Evolutionary conservation across 345 rosid species (phyloP).

Genomic region (Bruguiera sexangula): DNA sequence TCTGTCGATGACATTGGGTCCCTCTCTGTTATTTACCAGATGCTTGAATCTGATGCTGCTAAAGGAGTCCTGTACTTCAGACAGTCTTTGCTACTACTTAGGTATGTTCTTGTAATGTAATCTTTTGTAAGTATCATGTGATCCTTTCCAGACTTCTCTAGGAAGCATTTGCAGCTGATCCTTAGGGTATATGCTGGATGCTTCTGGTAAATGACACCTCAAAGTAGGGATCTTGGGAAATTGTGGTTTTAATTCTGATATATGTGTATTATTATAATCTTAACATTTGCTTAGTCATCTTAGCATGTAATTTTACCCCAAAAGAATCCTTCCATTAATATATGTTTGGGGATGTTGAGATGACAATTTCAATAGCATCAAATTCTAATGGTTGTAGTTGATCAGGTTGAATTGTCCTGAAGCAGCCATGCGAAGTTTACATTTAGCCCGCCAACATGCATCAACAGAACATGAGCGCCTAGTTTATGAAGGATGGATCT

Average conservation of each 20-base stretch:
- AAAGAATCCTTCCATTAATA: neutral
- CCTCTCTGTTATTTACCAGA: slow-evolving; percentile 95
- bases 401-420: slow-evolving; percentile 90
- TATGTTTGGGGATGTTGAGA: slow-evolving; percentile 10
- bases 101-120: slow-evolving; percentile 39
- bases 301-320: slow-evolving; percentile 2
- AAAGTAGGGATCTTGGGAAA: neutral
- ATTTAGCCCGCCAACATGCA: slow-evolving; percentile 86
- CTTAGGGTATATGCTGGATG: neutral
- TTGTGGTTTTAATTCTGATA: neutral
- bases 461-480: slow-evolving; percentile 80
- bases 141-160: neutral
- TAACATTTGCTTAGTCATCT: neutral
- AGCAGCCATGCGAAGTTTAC: slow-evolving; percentile 97
- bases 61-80: slow-evolving; percentile 92
- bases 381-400: slow-evolving; percentile 6
- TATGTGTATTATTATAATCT: neutral
- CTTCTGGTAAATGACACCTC: neutral
- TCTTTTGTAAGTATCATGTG: neutral
- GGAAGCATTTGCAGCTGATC: neutral
- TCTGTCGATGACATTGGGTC: slow-evolving; percentile 96
- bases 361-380: neutral
- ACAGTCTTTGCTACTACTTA: slow-evolving; percentile 90
- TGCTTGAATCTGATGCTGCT: slow-evolving; percentile 94
- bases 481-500: slow-evolving; percentile 97